These are phyloP conservation scores for Patellifolia procumbens DNA, from an alignment of 179 eudicot genomes.

Conservation along the genomic window DNA sequence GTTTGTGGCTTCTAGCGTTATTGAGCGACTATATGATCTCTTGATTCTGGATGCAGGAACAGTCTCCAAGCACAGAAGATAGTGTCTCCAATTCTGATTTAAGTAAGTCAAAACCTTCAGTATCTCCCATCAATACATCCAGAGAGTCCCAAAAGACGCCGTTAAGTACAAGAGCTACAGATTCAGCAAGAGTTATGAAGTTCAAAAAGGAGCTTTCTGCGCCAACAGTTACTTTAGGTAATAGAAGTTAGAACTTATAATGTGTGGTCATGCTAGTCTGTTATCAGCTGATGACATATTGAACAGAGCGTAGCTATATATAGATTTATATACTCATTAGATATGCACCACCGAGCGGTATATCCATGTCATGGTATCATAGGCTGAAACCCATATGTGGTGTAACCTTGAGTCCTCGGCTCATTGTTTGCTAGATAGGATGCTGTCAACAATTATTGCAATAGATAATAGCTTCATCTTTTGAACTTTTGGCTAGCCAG, in stretches of 20 bases:
- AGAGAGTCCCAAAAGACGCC: slow-evolving; percentile 60
- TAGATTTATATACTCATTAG: neutral
- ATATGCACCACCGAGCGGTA: neutral
- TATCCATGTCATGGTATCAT: neutral
- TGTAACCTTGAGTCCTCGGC: neutral
- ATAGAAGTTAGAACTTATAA: neutral
- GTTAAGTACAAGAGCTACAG: slow-evolving; percentile 78
- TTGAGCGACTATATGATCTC: neutral
- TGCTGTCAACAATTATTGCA: neutral
- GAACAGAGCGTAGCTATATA: neutral
- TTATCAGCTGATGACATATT: neutral
- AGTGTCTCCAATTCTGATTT: slow-evolving; percentile 35
- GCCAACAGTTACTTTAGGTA: slow-evolving; percentile 78
- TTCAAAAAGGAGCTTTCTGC: slow-evolving; percentile 80
- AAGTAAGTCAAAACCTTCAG: slow-evolving; percentile 46
- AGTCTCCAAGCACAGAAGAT: slow-evolving; percentile 33
- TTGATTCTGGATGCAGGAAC: slow-evolving; percentile 50
- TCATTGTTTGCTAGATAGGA: neutral
- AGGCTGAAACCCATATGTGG: no score
- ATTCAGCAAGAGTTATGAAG: slow-evolving; percentile 87
- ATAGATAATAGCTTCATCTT: neutral
- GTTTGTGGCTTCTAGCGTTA: slow-evolving; percentile 7
- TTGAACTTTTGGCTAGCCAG: neutral
- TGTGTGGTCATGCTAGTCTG: neutral
- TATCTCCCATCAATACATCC: slow-evolving; percentile 40